Percentiles rank a stretch among this genome's conserved stretches.
Conservation (phyloP, 2,329 filamentous ascomycete species). For the Dothideomycetes sp. region DNA sequence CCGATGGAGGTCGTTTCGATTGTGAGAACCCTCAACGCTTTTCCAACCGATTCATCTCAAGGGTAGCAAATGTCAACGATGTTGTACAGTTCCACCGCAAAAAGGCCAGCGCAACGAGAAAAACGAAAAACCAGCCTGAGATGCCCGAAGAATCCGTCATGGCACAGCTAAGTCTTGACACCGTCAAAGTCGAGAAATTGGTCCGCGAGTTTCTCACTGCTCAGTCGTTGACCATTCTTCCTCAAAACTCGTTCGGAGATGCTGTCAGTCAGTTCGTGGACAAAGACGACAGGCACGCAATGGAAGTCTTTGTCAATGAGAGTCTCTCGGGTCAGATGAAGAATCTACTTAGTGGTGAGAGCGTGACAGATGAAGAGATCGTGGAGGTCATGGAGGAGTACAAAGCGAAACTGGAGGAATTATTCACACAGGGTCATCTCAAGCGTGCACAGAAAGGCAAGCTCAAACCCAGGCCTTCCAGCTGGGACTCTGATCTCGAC, state of each 20-base stretch:
- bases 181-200: constrained; percentile 77
- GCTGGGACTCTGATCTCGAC: constrained; percentile 84
- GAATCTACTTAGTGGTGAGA: constrained; percentile 47
- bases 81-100: constrained; percentile 89
- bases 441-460: constrained; percentile 41
- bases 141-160: constrained; percentile 57
- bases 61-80: constrained; percentile 87
- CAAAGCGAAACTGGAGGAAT: constrained; percentile 56
- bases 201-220: constrained; percentile 80
- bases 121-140: constrained; percentile 43
- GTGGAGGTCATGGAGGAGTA: constrained; percentile 47
- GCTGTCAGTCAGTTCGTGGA: constrained; percentile 88
- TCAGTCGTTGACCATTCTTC: constrained; percentile 85
- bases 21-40: constrained; percentile 94
- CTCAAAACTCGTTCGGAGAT: constrained; percentile 85
- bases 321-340: constrained; percentile 36
- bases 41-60: constrained; percentile 82
- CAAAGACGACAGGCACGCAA: constrained; percentile 89
- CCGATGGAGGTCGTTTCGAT: constrained; percentile 77
- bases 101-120: constrained; percentile 52
- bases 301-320: constrained; percentile 46
- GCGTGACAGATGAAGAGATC: constrained; percentile 57
- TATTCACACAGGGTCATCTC: constrained; percentile 57
- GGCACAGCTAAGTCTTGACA: constrained; percentile 56
- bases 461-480: constrained; percentile 61